Conservation (phyloP, 176 grass and related monocot species). For the Rhynchospora tenuis region DNA sequence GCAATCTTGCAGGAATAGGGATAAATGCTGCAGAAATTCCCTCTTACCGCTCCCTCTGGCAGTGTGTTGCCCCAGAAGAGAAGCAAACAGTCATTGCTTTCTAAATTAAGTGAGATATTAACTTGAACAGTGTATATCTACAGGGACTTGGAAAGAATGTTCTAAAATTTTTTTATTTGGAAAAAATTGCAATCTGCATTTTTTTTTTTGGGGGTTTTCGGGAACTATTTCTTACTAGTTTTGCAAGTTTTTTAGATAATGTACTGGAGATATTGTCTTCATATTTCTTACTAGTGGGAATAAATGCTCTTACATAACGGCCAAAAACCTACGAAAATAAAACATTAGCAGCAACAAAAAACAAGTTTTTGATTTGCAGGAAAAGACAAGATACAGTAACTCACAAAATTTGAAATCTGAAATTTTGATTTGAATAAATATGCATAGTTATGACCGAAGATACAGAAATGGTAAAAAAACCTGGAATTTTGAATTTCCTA, state of each 20-base stretch:
- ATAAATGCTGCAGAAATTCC: conserved; percentile 66
- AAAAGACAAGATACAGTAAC: no score
- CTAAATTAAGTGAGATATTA: conserved; percentile 37
- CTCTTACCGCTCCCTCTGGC: conserved; percentile 69
- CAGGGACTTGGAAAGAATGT: background rate
- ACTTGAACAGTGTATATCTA: background rate
- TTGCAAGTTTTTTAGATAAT: background rate
- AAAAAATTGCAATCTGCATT: background rate
- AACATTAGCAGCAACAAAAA: no score
- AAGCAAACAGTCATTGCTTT: conserved; percentile 66
- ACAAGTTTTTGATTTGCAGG: no score
- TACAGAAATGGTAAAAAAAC: no score
- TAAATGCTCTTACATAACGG: background rate
- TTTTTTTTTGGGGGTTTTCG: conserved; percentile 1
- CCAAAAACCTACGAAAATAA: no score
- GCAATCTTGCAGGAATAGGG: conserved; percentile 60
- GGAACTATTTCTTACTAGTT: background rate
- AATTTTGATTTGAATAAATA: no score
- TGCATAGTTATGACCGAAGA: no score
- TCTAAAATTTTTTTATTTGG: background rate
- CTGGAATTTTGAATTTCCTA: no score
- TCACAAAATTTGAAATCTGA: no score
- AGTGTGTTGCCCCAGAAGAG: conserved; percentile 92
- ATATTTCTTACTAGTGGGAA: background rate
- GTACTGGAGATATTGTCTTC: background rate